Evolutionary conservation across 768 basidiomycete genomes (phyloP), one percentile per base, ranked within the genome.

Genomic region (Rhizopogon rudus): DNA sequence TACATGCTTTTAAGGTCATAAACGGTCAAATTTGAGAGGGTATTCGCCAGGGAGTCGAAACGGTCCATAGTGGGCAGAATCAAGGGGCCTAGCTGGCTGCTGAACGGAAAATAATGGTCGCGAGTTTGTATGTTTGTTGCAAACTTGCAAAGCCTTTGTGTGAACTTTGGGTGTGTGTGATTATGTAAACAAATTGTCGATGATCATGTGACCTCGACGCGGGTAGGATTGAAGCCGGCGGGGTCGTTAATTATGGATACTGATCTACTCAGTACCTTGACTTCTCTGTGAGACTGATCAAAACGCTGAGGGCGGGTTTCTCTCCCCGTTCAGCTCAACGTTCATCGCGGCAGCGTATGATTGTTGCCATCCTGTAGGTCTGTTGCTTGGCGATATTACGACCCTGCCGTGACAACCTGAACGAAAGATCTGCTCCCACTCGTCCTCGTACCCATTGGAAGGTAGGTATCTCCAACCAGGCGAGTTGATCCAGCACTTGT

Each of bases 1-100:
- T 96, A 96, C 83, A 93, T 89, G 64, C 82, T 82, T 75, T 94
- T 97, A 70, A 98, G 80, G 70, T 98, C 94, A 74, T 98, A 98
- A 63, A 98, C 69, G 2, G 93, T 89, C 54, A 97, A 75, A 67
- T 86, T 86, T 22, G 91, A 91, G 57, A 95, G 72, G 52, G 88
- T 80, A 62, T 71, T 86, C 52, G 88, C 79, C 54, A 97, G 80
- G 3, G 83, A 77, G 68, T 91, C 89, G 56, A 93, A 70, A 63
- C 81, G 84, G 63, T 93, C 91, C 91, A 93, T 93, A 67, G 64
- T 65, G 67, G 68, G 61, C 65, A 58, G 58, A 29, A 55, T 31
- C 29, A 35, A 60, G 54, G 54, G 37, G 52, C 13, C 13, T 12
- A 35, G 33, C 20, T 49, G 33, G 40, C 44, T 45, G 56, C 7